Conservation (phyloP, 345 rosid genomes). For the Leavenworthia alabamica region DNA sequence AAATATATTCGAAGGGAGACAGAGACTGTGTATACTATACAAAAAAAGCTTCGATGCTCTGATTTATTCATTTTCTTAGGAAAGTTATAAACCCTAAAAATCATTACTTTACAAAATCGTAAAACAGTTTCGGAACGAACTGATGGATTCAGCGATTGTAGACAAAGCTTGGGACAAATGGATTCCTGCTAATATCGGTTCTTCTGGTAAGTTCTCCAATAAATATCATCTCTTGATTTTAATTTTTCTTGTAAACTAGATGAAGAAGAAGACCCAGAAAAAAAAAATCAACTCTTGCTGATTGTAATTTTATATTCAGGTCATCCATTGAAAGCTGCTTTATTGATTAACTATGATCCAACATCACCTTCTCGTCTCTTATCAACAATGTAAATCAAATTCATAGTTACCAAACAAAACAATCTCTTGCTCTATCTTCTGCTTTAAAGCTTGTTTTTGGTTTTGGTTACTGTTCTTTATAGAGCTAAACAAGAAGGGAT, state of each 20-base stretch:
- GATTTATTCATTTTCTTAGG: no score
- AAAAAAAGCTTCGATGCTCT: no score
- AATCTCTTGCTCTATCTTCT: no score
- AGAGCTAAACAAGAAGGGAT: slow-evolving; percentile 76
- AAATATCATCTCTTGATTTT: neutral
- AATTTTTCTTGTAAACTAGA: no score
- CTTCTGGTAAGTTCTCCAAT: slow-evolving; percentile 38
- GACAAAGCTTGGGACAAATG: slow-evolving; percentile 72
- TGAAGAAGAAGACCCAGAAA: slow-evolving; percentile 6
- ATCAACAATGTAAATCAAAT: slow-evolving; percentile 58
- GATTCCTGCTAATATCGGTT: slow-evolving; percentile 51
- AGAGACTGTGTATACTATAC: no score
- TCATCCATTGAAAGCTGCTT: slow-evolving; percentile 61
- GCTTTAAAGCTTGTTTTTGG: neutral
- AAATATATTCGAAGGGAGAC: no score
- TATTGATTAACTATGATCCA: slow-evolving; percentile 74
- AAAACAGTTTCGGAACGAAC: neutral
- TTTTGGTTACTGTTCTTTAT: neutral
- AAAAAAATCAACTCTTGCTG: neutral
- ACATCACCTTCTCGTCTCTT: slow-evolving; percentile 67
- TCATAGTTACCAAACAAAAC: neutral
- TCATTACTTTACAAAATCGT: neutral
- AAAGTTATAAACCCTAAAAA: neutral
- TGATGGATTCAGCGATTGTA: slow-evolving; percentile 64
- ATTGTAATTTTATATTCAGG: slow-evolving; percentile 32